Conservation (phyloP, 1,284 basidiomycete genomes). For the Apiotrichum gracile region DNA sequence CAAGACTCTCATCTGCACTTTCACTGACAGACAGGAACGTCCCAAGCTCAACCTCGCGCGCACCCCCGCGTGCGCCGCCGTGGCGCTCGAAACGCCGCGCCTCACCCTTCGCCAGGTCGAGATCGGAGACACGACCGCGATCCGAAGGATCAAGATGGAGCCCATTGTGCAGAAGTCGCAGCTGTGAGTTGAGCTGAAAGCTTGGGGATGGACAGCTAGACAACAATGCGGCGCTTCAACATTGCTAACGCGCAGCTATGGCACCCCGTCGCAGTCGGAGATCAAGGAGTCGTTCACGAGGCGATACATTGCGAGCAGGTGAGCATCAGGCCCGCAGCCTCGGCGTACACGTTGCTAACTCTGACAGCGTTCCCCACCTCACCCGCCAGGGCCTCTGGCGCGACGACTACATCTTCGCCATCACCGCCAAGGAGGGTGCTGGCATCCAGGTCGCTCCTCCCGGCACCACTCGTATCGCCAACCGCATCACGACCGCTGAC, state of each 20-base stretch:
- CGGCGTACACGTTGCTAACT: not conserved
- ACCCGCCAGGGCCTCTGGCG: conserved; percentile 9
- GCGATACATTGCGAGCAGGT: conserved; percentile 27
- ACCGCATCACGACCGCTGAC: conserved; percentile 27
- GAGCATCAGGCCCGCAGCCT: not conserved
- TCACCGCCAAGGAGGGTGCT: conserved; percentile 31
- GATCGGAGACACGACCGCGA: conserved; percentile 27
- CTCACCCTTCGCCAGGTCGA: conserved; percentile 31
- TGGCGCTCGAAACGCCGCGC: conserved; percentile 31
- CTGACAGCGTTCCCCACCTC: conserved; percentile 7
- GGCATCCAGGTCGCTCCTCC: conserved; percentile 18
- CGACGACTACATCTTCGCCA: conserved; percentile 40
- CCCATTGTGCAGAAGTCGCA: conserved; percentile 43
- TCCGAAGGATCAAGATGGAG: conserved; percentile 42
- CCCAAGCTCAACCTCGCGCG: conserved; percentile 20
- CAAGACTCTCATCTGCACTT: not conserved
- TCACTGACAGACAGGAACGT: conserved; percentile 12
- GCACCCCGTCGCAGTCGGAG: conserved; percentile 22
- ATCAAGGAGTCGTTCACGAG: conserved; percentile 35
- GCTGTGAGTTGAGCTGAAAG: conserved; percentile 24
- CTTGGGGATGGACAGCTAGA: not conserved
- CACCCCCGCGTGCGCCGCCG: conserved; percentile 28
- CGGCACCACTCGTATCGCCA: conserved; percentile 20
- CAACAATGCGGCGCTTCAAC: not conserved
- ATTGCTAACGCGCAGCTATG: conserved; percentile 20